Conservation (phyloP, 2,329 filamentous ascomycete species). For the Dothidotthia symphoricarpi region DNA sequence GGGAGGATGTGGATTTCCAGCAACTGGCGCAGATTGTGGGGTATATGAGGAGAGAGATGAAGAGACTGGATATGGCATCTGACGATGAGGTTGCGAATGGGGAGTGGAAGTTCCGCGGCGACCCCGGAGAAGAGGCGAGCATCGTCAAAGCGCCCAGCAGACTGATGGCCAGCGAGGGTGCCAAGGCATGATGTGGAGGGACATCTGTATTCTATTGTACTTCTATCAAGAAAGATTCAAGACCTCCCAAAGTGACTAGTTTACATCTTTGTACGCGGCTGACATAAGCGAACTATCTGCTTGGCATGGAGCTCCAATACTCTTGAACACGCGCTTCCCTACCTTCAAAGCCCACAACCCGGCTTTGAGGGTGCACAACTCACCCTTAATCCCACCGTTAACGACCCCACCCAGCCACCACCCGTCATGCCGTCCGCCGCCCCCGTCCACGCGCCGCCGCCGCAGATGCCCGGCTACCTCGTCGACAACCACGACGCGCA, state of each 20-base stretch:
- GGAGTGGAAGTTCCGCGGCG: conserved; percentile 50
- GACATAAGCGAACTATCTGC: too few relatives aligned
- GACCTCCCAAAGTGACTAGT: too few relatives aligned
- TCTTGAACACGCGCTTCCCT: too few relatives aligned
- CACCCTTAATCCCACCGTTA: too few relatives aligned
- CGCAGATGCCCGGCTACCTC: conserved; percentile 37
- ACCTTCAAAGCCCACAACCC: too few relatives aligned
- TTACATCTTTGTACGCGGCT: too few relatives aligned
- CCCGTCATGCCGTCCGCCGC: conserved; percentile 20
- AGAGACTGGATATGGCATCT: conserved; percentile 52
- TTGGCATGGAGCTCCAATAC: too few relatives aligned
- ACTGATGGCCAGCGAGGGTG: conserved; percentile 20
- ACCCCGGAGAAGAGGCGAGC: conserved; percentile 42
- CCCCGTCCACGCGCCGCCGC: conserved; percentile 25
- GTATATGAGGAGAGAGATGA: conserved; percentile 61
- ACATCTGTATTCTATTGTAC: not conserved
- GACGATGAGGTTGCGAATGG: conserved; percentile 54
- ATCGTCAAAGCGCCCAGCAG: conserved; percentile 26
- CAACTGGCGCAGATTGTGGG: conserved; percentile 61
- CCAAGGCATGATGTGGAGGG: conserved; percentile 6
- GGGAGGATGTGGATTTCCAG: conserved; percentile 60
- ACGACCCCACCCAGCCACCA: too few relatives aligned
- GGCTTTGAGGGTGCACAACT: too few relatives aligned
- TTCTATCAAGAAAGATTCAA: not conserved
- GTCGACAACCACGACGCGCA: conserved; percentile 28